Percentiles rank a stretch among this genome's conserved stretches.
Evolutionary conservation across 1,139 yeast species (phyloP).

Genomic region (Nakaseomyces kungkrabaensis): DNA sequence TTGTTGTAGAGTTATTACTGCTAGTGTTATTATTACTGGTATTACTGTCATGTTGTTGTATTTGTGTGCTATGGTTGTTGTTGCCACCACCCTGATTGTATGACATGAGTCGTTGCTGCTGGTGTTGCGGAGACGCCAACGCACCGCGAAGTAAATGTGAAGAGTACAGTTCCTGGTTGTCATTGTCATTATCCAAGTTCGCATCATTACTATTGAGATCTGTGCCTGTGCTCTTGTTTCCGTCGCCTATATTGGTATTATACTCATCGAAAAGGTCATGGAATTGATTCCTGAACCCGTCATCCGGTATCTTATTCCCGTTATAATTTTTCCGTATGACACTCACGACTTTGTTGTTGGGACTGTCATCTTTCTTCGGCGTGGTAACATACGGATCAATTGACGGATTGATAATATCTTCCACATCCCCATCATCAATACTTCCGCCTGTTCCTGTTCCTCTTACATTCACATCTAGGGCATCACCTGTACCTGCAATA

Average conservation of each 20-base stretch:
- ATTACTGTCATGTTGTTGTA: slow-evolving; percentile 4
- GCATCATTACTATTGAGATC: neutral
- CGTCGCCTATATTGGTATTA: neutral
- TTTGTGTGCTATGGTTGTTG: neutral
- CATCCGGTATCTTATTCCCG: neutral
- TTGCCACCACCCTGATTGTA: neutral
- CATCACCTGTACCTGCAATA: neutral
- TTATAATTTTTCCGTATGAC: neutral
- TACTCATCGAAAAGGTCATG: neutral
- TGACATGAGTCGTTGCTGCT: neutral
- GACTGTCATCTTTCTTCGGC: neutral
- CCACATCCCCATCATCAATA: slow-evolving; percentile 8
- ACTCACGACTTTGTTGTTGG: neutral
- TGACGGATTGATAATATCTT: slow-evolving; percentile 25
- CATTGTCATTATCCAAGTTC: neutral
- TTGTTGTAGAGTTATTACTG: too few species aligned
- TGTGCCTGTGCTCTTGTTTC: neutral
- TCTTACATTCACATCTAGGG: too few species aligned
- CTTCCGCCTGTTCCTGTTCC: too few species aligned
- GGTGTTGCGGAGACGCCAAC: neutral
- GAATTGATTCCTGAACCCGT: neutral
- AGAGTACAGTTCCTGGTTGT: slow-evolving; percentile 1
- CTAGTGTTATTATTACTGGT: slow-evolving; percentile 3
- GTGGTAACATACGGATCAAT: slow-evolving; percentile 1
- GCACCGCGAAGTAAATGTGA: neutral